Evolutionary conservation across 768 basidiomycete species (phyloP), one percentile per base, ranked within the genome.

Genomic region (Macrolepiota albuminosa): DNA sequence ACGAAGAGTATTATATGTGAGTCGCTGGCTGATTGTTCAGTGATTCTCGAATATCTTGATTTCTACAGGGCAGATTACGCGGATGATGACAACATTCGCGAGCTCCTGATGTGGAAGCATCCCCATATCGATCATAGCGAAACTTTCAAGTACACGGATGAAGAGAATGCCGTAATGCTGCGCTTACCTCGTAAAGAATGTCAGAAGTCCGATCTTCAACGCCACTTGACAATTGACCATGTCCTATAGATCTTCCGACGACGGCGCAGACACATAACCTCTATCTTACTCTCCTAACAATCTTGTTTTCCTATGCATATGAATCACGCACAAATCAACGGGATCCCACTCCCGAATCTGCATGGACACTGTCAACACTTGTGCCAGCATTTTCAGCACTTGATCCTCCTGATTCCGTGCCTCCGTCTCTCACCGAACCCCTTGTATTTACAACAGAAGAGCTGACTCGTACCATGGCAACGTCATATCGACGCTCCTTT

Each of bases 291-390:
- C 78, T 93, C 37, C 68, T 87, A 58, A 83, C 86, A 6, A 67
- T 95, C 9, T 79, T 95, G 21, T 92, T 92, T 72, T 80, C 90
- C n/a, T 87, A 88, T 67, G 82, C 84, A 5, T 95, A 95, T 69
- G 92, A 95, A 62, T 78, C 82, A 53, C 85, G 91, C 43, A 91
- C 87, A 5, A 91, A 86, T 0, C 85, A 87, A 61, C 77, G 79
- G 51, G 92, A 95, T 61, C 84, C 91, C n/a, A 92, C 89, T 3
- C 81, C 90, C 7, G 93, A 95, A 71, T 93, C 92, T 69, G 87
- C 89, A 14, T 95, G 92, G 92, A 95, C 93, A 2, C 79, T 95
- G 56, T 81, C 84, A 63, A 78, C 74, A 34, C 78, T 95, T 54
- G 83, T 83, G 13, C 87, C 92, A 50, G 84, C 85, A 2, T 91